These are phyloP conservation scores for Hirschfeldia incana DNA, from an alignment of 345 rosid species.

Conservation along the genomic window DNA sequence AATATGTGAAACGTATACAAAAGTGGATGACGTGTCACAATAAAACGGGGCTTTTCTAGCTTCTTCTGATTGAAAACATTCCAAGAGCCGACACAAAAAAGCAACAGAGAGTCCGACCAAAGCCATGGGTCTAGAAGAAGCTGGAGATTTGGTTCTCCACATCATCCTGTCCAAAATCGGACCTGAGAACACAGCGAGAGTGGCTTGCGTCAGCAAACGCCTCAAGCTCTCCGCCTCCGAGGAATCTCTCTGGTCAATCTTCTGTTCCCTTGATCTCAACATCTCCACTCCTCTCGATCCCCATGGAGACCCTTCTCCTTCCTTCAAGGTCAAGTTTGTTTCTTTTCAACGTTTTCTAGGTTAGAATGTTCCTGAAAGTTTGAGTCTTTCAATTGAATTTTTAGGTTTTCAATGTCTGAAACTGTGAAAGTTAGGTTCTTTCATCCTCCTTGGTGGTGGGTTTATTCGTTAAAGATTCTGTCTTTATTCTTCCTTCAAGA, in stretches of 20 bases:
- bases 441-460: too few relatives aligned
- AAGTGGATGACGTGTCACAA: background rate
- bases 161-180: conserved; percentile 53
- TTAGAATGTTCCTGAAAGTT: background rate
- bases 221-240: conserved; percentile 20
- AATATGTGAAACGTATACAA: background rate
- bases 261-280: background rate
- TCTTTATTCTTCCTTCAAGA: background rate
- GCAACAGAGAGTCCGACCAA: background rate
- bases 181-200: conserved; percentile 49
- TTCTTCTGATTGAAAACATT: background rate
- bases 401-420: background rate
- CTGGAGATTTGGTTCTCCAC: conserved; percentile 67
- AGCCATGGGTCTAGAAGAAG: conserved; percentile 56
- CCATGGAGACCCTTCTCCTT: background rate
- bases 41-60: background rate
- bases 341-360: background rate
- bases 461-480: too few relatives aligned
- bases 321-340: background rate
- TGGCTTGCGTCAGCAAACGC: conserved; percentile 60
- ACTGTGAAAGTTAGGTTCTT: background rate
- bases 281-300: background rate
- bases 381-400: background rate
- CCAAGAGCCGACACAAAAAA: background rate
- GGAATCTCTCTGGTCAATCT: background rate